phyloP scores from a whole-genome alignment of 495 filamentous ascomycete species.

The Aspergillus steynii region DNA sequence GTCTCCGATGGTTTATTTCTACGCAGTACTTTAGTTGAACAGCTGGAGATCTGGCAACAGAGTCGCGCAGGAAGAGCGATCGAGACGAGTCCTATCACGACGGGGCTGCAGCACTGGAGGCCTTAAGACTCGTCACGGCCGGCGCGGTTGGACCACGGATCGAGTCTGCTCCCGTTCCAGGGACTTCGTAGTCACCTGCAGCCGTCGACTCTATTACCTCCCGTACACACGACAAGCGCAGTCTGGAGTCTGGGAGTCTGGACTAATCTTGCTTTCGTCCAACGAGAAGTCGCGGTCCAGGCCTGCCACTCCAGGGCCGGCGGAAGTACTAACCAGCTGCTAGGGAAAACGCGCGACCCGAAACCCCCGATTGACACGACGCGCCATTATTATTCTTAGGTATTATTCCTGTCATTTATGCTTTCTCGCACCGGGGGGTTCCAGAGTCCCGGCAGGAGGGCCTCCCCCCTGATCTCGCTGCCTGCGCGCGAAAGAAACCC shows the following conservation, averaged over 20 bases:
- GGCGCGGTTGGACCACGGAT: constrained; percentile 11
- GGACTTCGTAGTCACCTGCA: constrained; percentile 3
- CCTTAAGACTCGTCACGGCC: no score
- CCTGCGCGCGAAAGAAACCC: neutral
- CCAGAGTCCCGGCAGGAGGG: no score
- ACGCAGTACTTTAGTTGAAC: no score
- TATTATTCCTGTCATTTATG: neutral
- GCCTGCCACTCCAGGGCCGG: neutral
- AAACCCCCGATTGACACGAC: constrained; percentile 10
- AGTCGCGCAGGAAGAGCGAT: no score
- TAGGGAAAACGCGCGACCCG: constrained; percentile 4
- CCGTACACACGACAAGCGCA: neutral
- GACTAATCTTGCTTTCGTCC: constrained; percentile 2
- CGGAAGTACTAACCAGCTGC: neutral
- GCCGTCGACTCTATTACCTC: neutral
- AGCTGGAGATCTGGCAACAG: no score
- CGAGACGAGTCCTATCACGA: no score
- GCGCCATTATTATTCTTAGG: constrained; percentile 4
- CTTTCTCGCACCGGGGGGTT: neutral
- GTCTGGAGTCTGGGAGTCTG: neutral
- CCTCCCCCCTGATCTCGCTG: no score
- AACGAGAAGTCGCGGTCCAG: neutral
- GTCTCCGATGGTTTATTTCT: no score
- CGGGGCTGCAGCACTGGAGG: no score
- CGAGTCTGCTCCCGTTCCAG: constrained; percentile 12